phyloP scores from a whole-genome alignment of 805 yeast species.

The Peterozyma xylosa region DNA sequence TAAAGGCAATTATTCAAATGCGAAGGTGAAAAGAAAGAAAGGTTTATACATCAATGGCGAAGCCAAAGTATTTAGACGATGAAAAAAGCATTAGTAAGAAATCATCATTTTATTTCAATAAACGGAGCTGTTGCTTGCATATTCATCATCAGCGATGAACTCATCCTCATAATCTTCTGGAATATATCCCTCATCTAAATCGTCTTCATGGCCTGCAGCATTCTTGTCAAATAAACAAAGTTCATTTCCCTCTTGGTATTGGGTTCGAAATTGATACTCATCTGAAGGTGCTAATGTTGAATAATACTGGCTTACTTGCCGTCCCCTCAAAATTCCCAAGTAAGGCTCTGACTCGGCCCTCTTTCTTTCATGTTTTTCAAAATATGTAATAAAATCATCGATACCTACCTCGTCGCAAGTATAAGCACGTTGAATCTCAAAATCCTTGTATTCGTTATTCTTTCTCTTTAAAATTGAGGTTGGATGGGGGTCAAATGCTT shows the following conservation, averaged over 20 bases:
- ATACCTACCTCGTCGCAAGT: constrained; percentile 10
- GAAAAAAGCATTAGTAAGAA: too few species aligned
- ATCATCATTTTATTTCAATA: too few species aligned
- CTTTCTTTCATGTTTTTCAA: constrained; percentile 9
- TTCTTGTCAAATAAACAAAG: too few species aligned
- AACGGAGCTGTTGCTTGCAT: too few species aligned
- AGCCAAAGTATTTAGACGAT: too few species aligned
- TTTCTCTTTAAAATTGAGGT: constrained; percentile 8
- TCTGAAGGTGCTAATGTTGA: not conserved
- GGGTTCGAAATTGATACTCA: too few species aligned
- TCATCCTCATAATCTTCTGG: not conserved
- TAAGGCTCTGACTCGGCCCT: constrained; percentile 8
- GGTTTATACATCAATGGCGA: too few species aligned
- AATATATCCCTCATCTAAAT: too few species aligned
- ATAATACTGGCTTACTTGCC: constrained; percentile 10
- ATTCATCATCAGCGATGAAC: not conserved
- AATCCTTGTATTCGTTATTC: constrained; percentile 6
- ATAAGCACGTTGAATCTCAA: constrained; percentile 9
- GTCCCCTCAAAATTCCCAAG: constrained; percentile 4
- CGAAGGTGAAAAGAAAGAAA: too few species aligned
- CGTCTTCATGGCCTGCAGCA: too few species aligned
- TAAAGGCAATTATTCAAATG: too few species aligned
- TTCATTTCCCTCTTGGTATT: too few species aligned
- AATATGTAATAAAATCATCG: constrained; percentile 9
- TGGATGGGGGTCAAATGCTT: constrained; percentile 8